Conservation (phyloP, 179 eudicot species). For the Camellia oleifera region DNA sequence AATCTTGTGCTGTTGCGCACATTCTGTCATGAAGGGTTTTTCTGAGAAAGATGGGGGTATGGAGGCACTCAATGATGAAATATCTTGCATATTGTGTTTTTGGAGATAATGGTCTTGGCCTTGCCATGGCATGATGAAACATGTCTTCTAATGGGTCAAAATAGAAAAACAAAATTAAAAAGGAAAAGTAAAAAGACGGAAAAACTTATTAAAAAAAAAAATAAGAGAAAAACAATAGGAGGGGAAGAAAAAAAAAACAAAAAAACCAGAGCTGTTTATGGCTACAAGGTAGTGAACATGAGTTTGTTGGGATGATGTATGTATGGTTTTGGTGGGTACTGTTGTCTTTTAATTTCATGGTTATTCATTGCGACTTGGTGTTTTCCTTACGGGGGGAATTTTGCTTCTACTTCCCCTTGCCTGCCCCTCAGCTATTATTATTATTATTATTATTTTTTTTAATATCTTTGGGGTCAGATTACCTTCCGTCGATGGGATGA, state of each 20-base stretch:
- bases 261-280: not conserved
- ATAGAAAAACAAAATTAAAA: constrained; percentile 14
- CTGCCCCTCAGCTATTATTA: not conserved
- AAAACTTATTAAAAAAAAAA: not conserved
- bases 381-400: not conserved
- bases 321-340: constrained; percentile 14
- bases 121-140: constrained; percentile 3
- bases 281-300: not conserved
- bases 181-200: not conserved
- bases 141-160: not conserved
- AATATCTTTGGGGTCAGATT: constrained; percentile 6
- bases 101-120: constrained; percentile 4
- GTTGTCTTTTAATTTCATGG: not conserved
- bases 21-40: not conserved
- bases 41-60: not conserved
- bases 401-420: constrained; percentile 5
- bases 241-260: not conserved
- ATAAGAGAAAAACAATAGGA: constrained; percentile 3
- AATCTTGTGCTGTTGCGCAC: constrained; percentile 4
- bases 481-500: not conserved
- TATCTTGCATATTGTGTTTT: not conserved
- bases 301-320: constrained; percentile 13
- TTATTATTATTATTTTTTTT: not conserved
- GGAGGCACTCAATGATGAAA: not conserved
- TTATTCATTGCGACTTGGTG: not conserved